Evolutionary conservation across 768 basidiomycete genomes (phyloP), one percentile per base, ranked within the genome.

Genomic region (Termitomyces titanicus): DNA sequence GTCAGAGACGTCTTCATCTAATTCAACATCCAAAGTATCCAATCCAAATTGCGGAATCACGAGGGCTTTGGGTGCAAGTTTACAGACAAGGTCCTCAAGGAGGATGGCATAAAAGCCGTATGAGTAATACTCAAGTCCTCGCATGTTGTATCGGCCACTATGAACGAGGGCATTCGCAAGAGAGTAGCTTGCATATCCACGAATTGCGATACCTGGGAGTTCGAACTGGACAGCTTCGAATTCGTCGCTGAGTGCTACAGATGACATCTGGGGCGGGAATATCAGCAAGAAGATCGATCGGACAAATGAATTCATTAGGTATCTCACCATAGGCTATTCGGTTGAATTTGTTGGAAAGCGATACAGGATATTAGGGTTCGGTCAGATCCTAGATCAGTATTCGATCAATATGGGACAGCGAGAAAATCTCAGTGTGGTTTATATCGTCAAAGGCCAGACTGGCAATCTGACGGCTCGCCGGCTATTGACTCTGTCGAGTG

Each of bases 161-260:
- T 48, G 47, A 9, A 48, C n/a, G 7, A 48, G 22, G 15, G 47
- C 20, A 2, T 20, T 48, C 17, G 33, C 15, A 2, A 48, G 31
- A n/a, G 34, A 34, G 34, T 48, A 48, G 22, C 47, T 34, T 5
- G 35, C 47, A 11, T 48, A 48, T 4, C 64, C 61, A 13, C 40
- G 55, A 52, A 5, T 18, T 12, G 12, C n/a, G n/a, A 46, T n/a
- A 11, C 45, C 45, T 12, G 45, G 45, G 10, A 46, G 29, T 31
- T 29, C 45, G 3, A 46, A 46, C 18, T 18, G 5, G 29, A 18
- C 11, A 1, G 12, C 2, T 31, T 46, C 5, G 29, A 46, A 46
- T 46, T 31, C 29, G 18, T 46, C 25, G 9, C 9, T 4, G 9
- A 29, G 29, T 31, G 4, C n/a, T 1, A 46, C 3, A 12, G 29